Conservation (phyloP, 2,329 filamentous ascomycete genomes). For the Chaetomium strumarium region DNA sequence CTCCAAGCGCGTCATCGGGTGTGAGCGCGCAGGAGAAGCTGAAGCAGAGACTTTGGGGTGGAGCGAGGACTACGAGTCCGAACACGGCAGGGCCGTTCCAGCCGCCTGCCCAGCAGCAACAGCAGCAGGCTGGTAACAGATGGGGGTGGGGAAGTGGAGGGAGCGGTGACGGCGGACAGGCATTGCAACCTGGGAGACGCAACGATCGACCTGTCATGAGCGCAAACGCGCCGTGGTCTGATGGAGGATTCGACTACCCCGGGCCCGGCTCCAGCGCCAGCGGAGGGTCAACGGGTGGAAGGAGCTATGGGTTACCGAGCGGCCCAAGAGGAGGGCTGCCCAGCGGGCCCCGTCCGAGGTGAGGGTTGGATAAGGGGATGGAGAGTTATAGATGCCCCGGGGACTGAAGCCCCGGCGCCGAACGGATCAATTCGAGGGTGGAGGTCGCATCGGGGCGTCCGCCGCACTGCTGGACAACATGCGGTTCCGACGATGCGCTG, state of each 20-base stretch:
- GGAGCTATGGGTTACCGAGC: constrained; percentile 40
- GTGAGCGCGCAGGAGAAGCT: constrained; percentile 73
- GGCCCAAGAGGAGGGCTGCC: constrained; percentile 39
- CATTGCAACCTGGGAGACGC: constrained; percentile 26
- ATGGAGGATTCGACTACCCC: constrained; percentile 35
- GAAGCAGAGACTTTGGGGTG: constrained; percentile 70
- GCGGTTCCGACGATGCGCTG: too few species aligned
- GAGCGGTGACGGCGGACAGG: constrained; percentile 24
- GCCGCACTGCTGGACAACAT: too few species aligned
- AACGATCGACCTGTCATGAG: constrained; percentile 38
- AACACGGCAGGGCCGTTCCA: constrained; percentile 42
- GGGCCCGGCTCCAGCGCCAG: constrained; percentile 32
- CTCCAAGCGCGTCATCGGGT: constrained; percentile 32
- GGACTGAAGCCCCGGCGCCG: too few species aligned
- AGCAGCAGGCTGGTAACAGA: constrained; percentile 23
- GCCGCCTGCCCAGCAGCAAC: constrained; percentile 34
- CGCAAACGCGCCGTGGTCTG: constrained; percentile 44
- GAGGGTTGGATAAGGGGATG: constrained; percentile 17
- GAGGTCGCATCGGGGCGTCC: not conserved
- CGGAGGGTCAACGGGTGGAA: constrained; percentile 22
- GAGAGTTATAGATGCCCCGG: not conserved
- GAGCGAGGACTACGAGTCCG: constrained; percentile 52
- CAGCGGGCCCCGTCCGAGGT: constrained; percentile 37
- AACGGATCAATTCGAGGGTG: too few species aligned
- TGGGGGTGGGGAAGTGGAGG: constrained; percentile 37